Conservation (phyloP, 306 rosid genomes). For the Astragalus membranaceus region DNA sequence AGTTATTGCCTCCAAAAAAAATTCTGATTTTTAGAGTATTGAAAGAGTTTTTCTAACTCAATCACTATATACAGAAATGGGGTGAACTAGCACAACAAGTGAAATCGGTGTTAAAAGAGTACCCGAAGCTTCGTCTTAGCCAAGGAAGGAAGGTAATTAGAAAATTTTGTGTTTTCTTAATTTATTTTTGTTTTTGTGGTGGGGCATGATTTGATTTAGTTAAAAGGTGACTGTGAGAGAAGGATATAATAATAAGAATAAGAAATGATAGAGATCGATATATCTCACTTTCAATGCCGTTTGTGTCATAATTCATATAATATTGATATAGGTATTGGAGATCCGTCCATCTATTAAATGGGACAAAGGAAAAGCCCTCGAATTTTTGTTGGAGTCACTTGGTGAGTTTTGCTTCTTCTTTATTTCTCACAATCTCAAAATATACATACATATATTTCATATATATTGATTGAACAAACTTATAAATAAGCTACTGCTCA, state of each 20-base stretch:
- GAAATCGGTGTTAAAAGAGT: slow-evolving; percentile 70
- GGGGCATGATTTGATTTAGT: slow-evolving; percentile 12
- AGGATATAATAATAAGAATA: background rate
- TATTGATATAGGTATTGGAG: slow-evolving; percentile 92
- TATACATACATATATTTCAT: background rate
- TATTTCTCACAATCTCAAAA: slow-evolving; percentile 16
- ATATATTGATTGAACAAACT: background rate
- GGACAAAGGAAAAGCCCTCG: slow-evolving; percentile 98
- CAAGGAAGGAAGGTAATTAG: slow-evolving; percentile 99
- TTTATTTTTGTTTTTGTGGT: background rate
- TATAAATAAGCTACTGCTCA: background rate
- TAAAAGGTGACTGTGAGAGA: slow-evolving; percentile 6
- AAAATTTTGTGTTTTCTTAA: too few relatives aligned
- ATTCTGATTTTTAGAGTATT: background rate
- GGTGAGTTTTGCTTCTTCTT: slow-evolving; percentile 45
- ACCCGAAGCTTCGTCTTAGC: slow-evolving; percentile 71
- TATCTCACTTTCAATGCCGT: slow-evolving; percentile 36
- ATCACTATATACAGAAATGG: slow-evolving; percentile 57
- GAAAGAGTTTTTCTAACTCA: background rate
- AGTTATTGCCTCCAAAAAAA: background rate
- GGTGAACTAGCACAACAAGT: slow-evolving; percentile 69
- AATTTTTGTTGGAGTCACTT: slow-evolving; percentile 82
- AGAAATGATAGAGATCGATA: background rate
- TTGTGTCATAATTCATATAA: too few relatives aligned
- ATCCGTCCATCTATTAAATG: slow-evolving; percentile 93